A percentile compares a stretch with the other conserved stretches of the same genome.
phyloP scores from a whole-genome alignment of 805 yeast genomes.

The Ogataea allantospora region DNA sequence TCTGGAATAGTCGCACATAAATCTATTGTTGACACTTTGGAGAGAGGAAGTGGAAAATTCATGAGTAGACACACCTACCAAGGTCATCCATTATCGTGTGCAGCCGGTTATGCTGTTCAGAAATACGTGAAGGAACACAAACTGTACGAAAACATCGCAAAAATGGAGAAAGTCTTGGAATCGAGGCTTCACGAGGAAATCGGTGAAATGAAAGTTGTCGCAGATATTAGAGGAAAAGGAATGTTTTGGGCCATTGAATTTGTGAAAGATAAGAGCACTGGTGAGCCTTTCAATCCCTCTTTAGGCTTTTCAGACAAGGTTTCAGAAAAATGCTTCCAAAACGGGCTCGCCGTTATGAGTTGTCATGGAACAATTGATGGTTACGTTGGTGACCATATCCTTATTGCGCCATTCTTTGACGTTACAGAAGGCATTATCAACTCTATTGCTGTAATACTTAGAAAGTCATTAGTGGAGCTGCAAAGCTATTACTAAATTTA shows the following conservation, averaged over 20 bases:
- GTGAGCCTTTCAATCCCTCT: slow-evolving; percentile 38
- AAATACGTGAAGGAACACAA: slow-evolving; percentile 30
- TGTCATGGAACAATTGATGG: slow-evolving; percentile 39
- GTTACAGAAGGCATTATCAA: slow-evolving; percentile 36
- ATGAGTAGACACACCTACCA: slow-evolving; percentile 46
- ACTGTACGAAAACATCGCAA: slow-evolving; percentile 34
- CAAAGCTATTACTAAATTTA: neutral
- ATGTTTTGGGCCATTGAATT: slow-evolving; percentile 54
- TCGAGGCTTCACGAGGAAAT: slow-evolving; percentile 29
- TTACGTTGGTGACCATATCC: slow-evolving; percentile 36
- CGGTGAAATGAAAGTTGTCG: slow-evolving; percentile 34
- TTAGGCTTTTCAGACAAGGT: slow-evolving; percentile 28
- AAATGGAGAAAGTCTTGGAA: slow-evolving; percentile 39
- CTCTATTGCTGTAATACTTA: slow-evolving; percentile 34
- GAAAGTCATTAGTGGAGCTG: slow-evolving; percentile 14
- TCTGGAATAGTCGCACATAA: slow-evolving; percentile 40
- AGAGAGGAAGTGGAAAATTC: slow-evolving; percentile 34
- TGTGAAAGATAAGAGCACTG: slow-evolving; percentile 42
- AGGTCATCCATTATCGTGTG: slow-evolving; percentile 41
- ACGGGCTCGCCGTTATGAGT: slow-evolving; percentile 41
- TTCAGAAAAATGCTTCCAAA: slow-evolving; percentile 32
- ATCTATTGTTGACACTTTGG: slow-evolving; percentile 25
- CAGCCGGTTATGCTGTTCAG: slow-evolving; percentile 43
- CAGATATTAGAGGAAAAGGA: slow-evolving; percentile 55
- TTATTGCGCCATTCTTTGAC: slow-evolving; percentile 40